A percentile compares a stretch with the other conserved stretches of the same genome.
Conservation (phyloP, 306 rosid genomes). For the Rosa chinensis region DNA sequence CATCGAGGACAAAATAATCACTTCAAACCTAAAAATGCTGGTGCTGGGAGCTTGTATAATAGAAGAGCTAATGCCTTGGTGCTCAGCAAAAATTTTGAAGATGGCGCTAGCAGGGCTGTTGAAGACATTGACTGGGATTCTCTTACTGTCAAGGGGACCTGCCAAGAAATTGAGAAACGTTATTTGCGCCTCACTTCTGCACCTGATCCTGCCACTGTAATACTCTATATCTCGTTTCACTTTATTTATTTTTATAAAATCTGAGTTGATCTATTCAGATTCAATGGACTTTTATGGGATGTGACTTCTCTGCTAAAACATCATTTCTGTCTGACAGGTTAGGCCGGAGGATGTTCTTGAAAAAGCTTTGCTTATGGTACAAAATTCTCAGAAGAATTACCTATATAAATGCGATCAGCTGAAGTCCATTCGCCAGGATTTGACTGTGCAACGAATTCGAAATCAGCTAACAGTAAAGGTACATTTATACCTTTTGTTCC, state of each 20-base stretch:
- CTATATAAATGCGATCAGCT: conserved; percentile 93
- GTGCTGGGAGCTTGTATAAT: conserved; percentile 63
- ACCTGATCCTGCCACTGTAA: conserved; percentile 94
- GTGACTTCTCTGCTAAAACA: conserved; percentile 7
- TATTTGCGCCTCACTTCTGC: conserved; percentile 98
- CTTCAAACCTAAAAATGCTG: conserved; percentile 55
- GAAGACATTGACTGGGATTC: conserved; percentile 99
- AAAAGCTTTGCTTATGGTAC: conserved; percentile 83
- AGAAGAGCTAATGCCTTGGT: conserved; percentile 83
- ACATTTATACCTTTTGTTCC: conserved; percentile 25
- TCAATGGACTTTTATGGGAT: neutral
- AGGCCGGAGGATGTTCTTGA: conserved; percentile 98
- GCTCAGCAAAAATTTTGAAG: conserved; percentile 73
- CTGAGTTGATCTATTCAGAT: neutral
- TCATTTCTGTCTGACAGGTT: conserved; percentile 54
- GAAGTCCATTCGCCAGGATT: conserved; percentile 98
- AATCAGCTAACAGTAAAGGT: conserved; percentile 95
- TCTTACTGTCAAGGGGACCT: conserved; percentile 95
- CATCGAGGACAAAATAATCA: conserved; percentile 54
- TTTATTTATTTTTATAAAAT: neutral
- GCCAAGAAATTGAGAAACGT: conserved; percentile 95
- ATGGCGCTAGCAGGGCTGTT: conserved; percentile 79
- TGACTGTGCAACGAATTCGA: conserved; percentile 88
- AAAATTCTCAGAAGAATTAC: conserved; percentile 83
- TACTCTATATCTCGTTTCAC: conserved; percentile 10